Evolutionary conservation across 2,329 filamentous ascomycete species (phyloP).

Genomic region (Aspergillus costaricaensis): DNA sequence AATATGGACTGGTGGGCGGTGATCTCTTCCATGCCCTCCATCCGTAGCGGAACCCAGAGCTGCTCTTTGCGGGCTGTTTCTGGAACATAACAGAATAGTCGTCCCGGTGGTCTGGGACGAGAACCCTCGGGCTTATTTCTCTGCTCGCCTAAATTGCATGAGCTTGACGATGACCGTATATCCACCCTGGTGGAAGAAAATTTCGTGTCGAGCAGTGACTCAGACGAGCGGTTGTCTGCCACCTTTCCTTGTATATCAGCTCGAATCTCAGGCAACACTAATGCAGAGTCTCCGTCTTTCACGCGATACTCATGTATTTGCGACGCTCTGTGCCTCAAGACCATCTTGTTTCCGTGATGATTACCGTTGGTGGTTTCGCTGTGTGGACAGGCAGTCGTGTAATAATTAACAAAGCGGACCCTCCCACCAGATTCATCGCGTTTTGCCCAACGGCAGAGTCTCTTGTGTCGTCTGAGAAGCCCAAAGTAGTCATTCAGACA

Average conservation of each 20-base stretch:
- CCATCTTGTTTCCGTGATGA: background rate
- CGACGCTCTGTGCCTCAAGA: no score
- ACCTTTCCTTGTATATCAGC: no score
- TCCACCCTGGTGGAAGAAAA: no score
- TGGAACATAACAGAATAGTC: background rate
- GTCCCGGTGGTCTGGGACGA: no score
- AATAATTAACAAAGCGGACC: background rate
- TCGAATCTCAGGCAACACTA: no score
- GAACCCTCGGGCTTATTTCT: no score
- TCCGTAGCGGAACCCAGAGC: constrained; percentile 12
- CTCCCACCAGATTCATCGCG: background rate
- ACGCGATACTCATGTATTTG: no score
- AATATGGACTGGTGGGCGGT: constrained; percentile 16
- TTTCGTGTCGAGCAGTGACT: no score
- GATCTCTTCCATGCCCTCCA: constrained; percentile 19
- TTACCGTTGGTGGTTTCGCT: background rate
- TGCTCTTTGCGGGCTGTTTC: background rate
- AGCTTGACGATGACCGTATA: background rate
- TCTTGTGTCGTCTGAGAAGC: background rate
- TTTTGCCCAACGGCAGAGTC: background rate
- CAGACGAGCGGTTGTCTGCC: no score
- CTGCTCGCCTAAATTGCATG: background rate
- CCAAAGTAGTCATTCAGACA: background rate
- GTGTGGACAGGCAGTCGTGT: background rate
- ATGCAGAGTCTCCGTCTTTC: no score